Percentiles rank a stretch among this genome's conserved stretches.
These are phyloP conservation scores for Amaranthus cruentus DNA, from an alignment of 148 eudicot species.

Conservation along the genomic window DNA sequence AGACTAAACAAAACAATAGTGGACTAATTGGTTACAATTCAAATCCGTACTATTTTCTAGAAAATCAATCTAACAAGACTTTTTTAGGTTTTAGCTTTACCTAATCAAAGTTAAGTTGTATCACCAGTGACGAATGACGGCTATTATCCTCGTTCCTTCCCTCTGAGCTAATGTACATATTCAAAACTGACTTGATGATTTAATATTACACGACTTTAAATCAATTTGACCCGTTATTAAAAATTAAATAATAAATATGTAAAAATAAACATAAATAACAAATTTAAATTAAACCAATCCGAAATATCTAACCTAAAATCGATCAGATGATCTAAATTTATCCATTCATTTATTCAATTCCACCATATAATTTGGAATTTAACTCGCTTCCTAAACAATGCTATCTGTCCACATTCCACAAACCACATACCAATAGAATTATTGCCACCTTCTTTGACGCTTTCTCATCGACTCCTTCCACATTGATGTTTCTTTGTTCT, in stretches of 20 bases:
- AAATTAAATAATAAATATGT: too few relatives aligned
- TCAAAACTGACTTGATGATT: too few relatives aligned
- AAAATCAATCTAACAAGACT: not conserved
- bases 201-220: too few relatives aligned
- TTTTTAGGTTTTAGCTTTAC: not conserved
- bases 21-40: slow-evolving; percentile 1
- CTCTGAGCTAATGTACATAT: too few relatives aligned
- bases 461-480: not conserved
- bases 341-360: too few relatives aligned
- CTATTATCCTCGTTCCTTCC: not conserved
- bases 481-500: too few relatives aligned
- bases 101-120: slow-evolving; percentile 2
- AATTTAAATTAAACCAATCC: too few relatives aligned
- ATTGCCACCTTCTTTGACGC: slow-evolving; percentile 1
- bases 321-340: too few relatives aligned
- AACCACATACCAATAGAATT: slow-evolving; percentile 11
- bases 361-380: not conserved
- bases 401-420: slow-evolving; percentile 12
- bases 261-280: too few relatives aligned
- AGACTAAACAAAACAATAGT: not conserved
- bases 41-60: slow-evolving; percentile 9
- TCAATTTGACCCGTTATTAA: too few relatives aligned
- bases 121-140: slow-evolving; percentile 18
- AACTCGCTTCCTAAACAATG: slow-evolving; percentile 3
- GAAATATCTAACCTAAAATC: too few relatives aligned